Conservation (phyloP, 306 rosid species). For the Casuarina cunninghamiana region DNA sequence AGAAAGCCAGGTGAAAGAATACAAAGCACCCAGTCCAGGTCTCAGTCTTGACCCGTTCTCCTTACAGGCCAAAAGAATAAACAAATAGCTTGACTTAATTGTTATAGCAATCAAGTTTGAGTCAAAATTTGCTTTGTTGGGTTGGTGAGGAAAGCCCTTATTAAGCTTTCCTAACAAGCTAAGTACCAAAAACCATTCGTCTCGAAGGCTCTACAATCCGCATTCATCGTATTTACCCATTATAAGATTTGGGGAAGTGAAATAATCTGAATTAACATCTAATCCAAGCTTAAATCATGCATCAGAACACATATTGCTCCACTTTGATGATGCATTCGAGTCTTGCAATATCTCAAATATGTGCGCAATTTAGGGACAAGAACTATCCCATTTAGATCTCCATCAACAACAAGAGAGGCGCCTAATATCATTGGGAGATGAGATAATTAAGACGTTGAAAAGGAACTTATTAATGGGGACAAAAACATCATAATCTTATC, state of each 20-base stretch:
- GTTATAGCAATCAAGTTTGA: constrained; percentile 4
- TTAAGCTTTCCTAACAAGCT: constrained; percentile 7
- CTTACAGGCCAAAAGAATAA: not conserved
- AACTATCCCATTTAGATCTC: not conserved
- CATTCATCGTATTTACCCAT: not conserved
- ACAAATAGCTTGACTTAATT: constrained; percentile 14
- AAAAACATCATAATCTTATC: not conserved
- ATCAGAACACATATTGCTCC: no score
- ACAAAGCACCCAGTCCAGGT: constrained; percentile 19
- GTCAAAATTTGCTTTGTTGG: not conserved
- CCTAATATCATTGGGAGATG: not conserved
- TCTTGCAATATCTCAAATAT: not conserved
- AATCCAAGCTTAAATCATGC: not conserved
- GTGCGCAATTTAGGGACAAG: not conserved
- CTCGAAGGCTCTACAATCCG: not conserved
- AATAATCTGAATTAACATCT: no score
- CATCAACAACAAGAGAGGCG: not conserved
- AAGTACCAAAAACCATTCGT: not conserved
- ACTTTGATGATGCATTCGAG: not conserved
- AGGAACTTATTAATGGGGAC: not conserved
- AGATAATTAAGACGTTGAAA: not conserved
- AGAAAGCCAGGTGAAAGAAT: constrained; percentile 21
- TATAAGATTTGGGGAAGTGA: no score
- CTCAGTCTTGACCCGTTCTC: constrained; percentile 27
- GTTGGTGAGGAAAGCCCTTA: constrained; percentile 24